Base-by-base conservation (phyloP, 2,329 filamentous ascomycete species). In the Trichophaea hybrida region DNA sequence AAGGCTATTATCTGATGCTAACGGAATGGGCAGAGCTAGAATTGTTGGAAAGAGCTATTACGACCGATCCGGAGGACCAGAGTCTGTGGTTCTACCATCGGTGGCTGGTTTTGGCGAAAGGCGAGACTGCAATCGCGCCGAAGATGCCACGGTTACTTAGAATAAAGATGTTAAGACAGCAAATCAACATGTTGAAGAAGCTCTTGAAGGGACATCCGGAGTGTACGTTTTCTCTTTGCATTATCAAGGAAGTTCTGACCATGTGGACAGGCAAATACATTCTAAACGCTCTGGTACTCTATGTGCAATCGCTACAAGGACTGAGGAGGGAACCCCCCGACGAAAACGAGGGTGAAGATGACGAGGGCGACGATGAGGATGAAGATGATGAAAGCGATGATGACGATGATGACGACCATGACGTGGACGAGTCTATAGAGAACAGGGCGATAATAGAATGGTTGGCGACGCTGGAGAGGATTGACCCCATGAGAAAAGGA, bases 21-120 rank as follows among this genome's bases (percentile, higher is more conserved):
- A n/a, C 43, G 4, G n/a, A 7, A 6, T 38, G 3, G 5, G 50
- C 46, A 79, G 93, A 98, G 73, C 76, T 97, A 55, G 76, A 80
- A 32, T 75, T 87, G 48, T 83, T 95, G 32, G 82, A 85, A 58
- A 80, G 84, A 59, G 90, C 86, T 0, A 76, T 97, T 53, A 93
- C 89, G 61, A 87, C 88, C 40, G 90, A 94, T 60, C 89, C 91
- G 0, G 89, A 94, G 67, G 91, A 97, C 70, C 91, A 97, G 70
- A 95, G 89, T 15, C 77, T 96, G 5, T 98, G 93, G 90, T 95
- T 94, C 72, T 97, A 98, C 70, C 89, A 97, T 71, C 86, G 93
- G 67, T 94, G 63, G 62, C 46, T 68, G 40, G 51, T 68, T 8
- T 85, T 69, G 75, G 96, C 59, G 82, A 96, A 74, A 79, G 75